These are phyloP conservation scores for Candida freyschussii DNA, from an alignment of 1,139 yeast species.

Conservation along the genomic window DNA sequence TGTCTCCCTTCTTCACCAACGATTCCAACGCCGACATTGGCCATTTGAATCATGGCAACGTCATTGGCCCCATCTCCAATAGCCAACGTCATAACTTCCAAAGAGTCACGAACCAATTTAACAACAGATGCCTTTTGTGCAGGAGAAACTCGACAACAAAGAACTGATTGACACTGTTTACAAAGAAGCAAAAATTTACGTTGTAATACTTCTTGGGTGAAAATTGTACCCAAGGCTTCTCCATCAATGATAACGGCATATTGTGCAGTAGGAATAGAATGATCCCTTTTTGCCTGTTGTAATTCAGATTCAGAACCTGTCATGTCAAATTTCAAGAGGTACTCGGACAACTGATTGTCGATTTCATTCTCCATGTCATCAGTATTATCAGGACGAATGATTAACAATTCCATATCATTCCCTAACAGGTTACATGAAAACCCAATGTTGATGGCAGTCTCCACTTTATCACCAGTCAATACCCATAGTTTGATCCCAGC, in stretches of 20 bases:
- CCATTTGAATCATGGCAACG: constrained; percentile 98
- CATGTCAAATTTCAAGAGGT: constrained; percentile 60
- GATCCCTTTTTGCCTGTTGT: constrained; percentile 66
- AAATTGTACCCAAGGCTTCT: constrained; percentile 74
- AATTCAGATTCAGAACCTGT: constrained; percentile 49
- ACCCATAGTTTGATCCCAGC: constrained; percentile 98
- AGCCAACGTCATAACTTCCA: constrained; percentile 85
- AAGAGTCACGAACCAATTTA: constrained; percentile 71
- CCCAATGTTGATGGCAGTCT: constrained; percentile 96
- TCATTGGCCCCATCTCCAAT: constrained; percentile 99
- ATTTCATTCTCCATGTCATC: constrained; percentile 18
- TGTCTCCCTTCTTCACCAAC: constrained; percentile 99
- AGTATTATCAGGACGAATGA: constrained; percentile 43
- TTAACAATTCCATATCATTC: constrained; percentile 79
- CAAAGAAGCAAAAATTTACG: constrained; percentile 78
- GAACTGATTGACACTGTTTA: constrained; percentile 88
- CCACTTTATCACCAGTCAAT: constrained; percentile 94
- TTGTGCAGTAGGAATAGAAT: constrained; percentile 69
- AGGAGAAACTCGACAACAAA: constrained; percentile 96
- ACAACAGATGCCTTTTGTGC: constrained; percentile 96
- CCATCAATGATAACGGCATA: constrained; percentile 92
- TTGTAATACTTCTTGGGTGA: constrained; percentile 49
- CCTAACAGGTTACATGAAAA: constrained; percentile 89
- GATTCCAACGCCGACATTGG: constrained; percentile 96
- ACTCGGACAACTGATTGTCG: constrained; percentile 51